A percentile compares a stretch with the other conserved stretches of the same genome.
Evolutionary conservation across 495 filamentous ascomycete genomes (phyloP).

Genomic region (Staphylotrichum longicolle): DNA sequence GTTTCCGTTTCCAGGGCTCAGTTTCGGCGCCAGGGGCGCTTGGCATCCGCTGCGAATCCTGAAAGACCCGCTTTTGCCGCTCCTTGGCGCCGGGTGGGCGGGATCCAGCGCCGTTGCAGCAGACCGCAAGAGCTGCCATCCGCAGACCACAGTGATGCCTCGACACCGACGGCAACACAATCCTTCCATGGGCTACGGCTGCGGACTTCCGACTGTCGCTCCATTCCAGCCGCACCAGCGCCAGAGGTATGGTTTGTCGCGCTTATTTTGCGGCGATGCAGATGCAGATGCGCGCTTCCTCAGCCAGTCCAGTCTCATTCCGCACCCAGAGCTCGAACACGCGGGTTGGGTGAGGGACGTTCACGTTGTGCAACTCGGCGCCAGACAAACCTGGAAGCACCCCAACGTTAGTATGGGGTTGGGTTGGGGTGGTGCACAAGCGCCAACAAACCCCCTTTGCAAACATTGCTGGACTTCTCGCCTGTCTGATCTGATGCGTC

Average conservation of each 20-base stretch:
- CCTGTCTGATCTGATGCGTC: neutral
- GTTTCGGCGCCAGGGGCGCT: neutral
- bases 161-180: no score
- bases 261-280: neutral
- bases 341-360: no score
- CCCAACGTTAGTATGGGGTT: no score
- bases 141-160: no score
- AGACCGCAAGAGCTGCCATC: no score
- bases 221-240: neutral
- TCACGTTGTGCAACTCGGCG: no score
- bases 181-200: no score
- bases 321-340: no score
- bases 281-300: slow-evolving; percentile 5
- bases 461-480: neutral
- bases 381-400: no score
- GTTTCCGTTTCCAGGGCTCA: no score
- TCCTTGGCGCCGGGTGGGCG: slow-evolving; percentile 16
- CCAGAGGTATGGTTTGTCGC: neutral
- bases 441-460: neutral
- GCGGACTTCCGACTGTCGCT: no score
- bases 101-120: neutral
- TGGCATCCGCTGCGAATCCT: slow-evolving; percentile 5
- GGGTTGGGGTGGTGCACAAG: no score
- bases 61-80: slow-evolving; percentile 14
- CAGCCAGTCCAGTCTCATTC: neutral